Base-by-base conservation (phyloP, 768 basidiomycete species). In the Neoboletus subvelutipes region DNA sequence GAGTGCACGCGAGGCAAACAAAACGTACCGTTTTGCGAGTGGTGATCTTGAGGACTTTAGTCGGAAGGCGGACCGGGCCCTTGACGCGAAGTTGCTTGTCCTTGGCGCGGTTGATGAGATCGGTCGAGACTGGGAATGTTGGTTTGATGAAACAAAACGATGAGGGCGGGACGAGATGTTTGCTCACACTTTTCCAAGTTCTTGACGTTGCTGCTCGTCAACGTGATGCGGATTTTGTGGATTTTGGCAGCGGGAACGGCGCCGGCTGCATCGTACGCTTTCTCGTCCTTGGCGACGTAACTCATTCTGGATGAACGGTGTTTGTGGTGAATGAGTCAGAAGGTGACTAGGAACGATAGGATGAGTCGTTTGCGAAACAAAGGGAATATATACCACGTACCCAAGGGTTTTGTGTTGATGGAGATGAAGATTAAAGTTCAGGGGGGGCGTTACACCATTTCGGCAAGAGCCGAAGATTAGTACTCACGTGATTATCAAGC, bases 61-160 rank as follows among this genome's bases (percentile, higher is more conserved):
- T 99, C 61, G 97, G 97, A 69, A 99, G 90, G 64, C 97, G 90
- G 69, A 99, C 94, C 64, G 97, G 97, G 58, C 97, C 97, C 80
- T 97, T 98, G 75, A 98, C 97, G 60, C 91, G 92, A 72, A 99
- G 93, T 76, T 98, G 92, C 83, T 95, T 95, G 85, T 98, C 96
- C 83, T 98, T 98, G 67, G 97, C 96, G 60, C 96, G 87, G 85
- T 94, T 94, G 78, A 99, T 92, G 73, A 99, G 85, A 75, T 98
- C 97, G 58, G 79, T 76, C 59, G 92, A 98, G 86, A 99, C 96
- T 99, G 34, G 45, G 46, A 5, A 24, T 5, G 5, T 2, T 3
- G 46, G 15, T 2, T 10, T 49, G 1, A 49, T 33, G 17, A 26
- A 20, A 29, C 7, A n/a, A 3, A 42, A 12, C 18, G 17, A 50